Conservation (phyloP, 2,329 filamentous ascomycete species). For the Cadophora malorum region DNA sequence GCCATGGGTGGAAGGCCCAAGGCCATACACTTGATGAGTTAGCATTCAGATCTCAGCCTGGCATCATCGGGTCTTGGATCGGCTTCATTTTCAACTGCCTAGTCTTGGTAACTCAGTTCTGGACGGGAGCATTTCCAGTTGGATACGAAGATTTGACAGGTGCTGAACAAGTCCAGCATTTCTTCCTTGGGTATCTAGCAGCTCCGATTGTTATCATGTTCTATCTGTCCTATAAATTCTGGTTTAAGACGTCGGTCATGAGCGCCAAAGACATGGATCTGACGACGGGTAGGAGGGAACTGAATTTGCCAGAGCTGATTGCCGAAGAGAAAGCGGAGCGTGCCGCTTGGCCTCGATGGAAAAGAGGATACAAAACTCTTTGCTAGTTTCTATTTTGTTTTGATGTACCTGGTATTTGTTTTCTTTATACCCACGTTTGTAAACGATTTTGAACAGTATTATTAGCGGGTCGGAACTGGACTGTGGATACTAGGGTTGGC, state of each 20-base stretch:
- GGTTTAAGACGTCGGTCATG: slow-evolving; percentile 72
- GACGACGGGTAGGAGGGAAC: slow-evolving; percentile 81
- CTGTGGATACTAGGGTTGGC: not conserved
- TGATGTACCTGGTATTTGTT: slow-evolving; percentile 6
- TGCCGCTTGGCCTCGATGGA: slow-evolving; percentile 76
- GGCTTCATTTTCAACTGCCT: slow-evolving; percentile 78
- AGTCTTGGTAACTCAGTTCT: slow-evolving; percentile 85
- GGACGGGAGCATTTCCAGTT: slow-evolving; percentile 82
- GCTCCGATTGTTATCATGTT: slow-evolving; percentile 71
- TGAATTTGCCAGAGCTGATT: slow-evolving; percentile 80
- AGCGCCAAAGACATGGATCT: slow-evolving; percentile 80
- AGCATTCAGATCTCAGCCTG: slow-evolving; percentile 81
- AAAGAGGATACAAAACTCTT: slow-evolving; percentile 74
- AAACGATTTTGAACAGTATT: slow-evolving; percentile 7
- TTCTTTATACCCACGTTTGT: slow-evolving; percentile 13
- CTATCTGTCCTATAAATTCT: slow-evolving; percentile 79
- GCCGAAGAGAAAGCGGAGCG: slow-evolving; percentile 81
- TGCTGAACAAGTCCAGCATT: slow-evolving; percentile 61
- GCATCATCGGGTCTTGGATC: slow-evolving; percentile 79
- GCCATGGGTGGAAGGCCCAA: slow-evolving; percentile 73
- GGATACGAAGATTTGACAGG: slow-evolving; percentile 56
- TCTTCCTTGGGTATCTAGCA: slow-evolving; percentile 77
- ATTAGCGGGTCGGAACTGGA: not conserved
- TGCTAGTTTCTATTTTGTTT: slow-evolving; percentile 55
- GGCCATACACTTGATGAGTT: slow-evolving; percentile 78